Conservation (phyloP, 2,329 filamentous ascomycete genomes). For the Helotiales sp. region DNA sequence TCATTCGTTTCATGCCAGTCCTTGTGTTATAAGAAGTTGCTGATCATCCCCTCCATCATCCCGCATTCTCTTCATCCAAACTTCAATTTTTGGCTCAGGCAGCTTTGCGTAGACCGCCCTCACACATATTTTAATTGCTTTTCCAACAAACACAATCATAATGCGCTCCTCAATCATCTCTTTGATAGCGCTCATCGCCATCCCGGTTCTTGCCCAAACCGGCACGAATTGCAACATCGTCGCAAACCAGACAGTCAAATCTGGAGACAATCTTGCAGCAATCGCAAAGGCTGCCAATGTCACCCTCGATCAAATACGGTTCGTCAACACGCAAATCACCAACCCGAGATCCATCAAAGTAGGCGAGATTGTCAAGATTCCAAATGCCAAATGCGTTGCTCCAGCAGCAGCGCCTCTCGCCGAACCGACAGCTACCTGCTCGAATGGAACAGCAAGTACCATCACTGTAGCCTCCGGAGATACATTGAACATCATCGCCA, state of each 20-base stretch:
- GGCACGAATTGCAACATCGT: slow-evolving; percentile 26
- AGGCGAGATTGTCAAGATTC: slow-evolving; percentile 25
- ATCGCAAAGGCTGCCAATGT: slow-evolving; percentile 18
- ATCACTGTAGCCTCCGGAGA: slow-evolving; percentile 21
- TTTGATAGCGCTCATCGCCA: not conserved
- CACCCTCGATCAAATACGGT: slow-evolving; percentile 25
- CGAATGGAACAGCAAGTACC: slow-evolving; percentile 17
- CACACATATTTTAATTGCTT: not conserved
- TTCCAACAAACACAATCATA: not conserved
- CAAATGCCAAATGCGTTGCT: slow-evolving; percentile 21
- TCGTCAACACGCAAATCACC: slow-evolving; percentile 29
- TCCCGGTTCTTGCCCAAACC: not conserved
- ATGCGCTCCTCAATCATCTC: not conserved
- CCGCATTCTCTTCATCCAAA: not conserved
- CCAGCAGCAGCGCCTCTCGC: slow-evolving; percentile 3
- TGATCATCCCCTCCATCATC: not conserved
- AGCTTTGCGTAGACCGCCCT: not conserved
- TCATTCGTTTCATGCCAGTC: not conserved
- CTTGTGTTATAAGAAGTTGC: not conserved
- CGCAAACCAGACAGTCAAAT: slow-evolving; percentile 18
- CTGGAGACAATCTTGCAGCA: slow-evolving; percentile 22
- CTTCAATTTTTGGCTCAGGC: not conserved
- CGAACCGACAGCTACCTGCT: slow-evolving; percentile 23
- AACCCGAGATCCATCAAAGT: slow-evolving; percentile 22
- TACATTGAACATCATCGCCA: slow-evolving; percentile 27